Base-by-base conservation (phyloP, 805 yeast genomes). In the Kazachstania bromeliacearum region DNA sequence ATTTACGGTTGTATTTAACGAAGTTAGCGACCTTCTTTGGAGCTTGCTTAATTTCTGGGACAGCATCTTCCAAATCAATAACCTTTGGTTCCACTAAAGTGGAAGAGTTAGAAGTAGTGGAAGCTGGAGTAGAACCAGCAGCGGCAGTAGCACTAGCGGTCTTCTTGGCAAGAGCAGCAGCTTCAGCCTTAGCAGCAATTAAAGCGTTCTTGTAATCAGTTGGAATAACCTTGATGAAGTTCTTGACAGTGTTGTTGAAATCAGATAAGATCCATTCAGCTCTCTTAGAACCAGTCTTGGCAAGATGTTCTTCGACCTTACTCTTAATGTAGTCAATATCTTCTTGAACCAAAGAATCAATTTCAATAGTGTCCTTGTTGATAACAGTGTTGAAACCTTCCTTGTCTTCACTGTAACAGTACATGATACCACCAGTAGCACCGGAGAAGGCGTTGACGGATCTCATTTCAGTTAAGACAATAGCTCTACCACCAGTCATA, bases 341-440 rank as follows among this genome's bases (percentile, higher is more conserved):
- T 33, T 80, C 71, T 6, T 96, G 94, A 35, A 75, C 69, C 35
- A 89, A 71, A 34, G 70, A 68, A 31, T 81, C 70, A 40, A 92
- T 71, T 51, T 82, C 96, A 47, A 92, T 89, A 48, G 85, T 77
- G 47, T 80, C 89, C 29, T 63, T 57, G 65, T 89, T 89, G 47
- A 85, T 85, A 62, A 79, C 79, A 44, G 77, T 75, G 43, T 69
- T 68, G 54, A 89, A 88, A 57, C 87, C 96, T 57, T 88, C 95
- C 43, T 56, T 58, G 35, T 92, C 96, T 69, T 89, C 83, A 52
- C 88, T 95, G 51, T 89, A 71, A 41, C 94, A 96, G 57, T 89
- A 89, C 12, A 96, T 94, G 61, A 92, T 89, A 76, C 98, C 98
- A 65, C 98, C 98, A 51, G 96, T 88, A 82, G 92, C 92, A 70